phyloP scores from a whole-genome alignment of 192 early-diverging fungal genomes.

The Backusella tarrabulga region DNA sequence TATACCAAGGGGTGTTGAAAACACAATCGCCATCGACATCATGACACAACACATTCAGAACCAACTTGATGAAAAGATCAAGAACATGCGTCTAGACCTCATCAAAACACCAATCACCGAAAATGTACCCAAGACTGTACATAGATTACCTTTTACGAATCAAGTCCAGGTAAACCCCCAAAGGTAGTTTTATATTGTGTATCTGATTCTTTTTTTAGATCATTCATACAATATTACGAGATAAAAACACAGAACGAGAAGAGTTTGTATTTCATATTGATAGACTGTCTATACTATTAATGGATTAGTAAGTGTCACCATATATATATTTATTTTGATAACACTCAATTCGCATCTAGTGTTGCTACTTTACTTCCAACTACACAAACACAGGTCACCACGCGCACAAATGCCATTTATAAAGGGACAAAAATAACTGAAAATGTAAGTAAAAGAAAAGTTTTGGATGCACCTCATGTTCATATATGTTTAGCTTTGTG shows the following conservation, averaged over 20 bases:
- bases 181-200: not conserved
- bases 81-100: constrained; percentile 56
- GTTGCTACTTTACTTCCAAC: constrained; percentile 19
- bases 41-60: constrained; percentile 87
- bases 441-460: constrained; percentile 11
- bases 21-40: constrained; percentile 87
- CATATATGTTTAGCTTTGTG: constrained; percentile 51
- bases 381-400: constrained; percentile 4
- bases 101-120: constrained; percentile 36
- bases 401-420: constrained; percentile 16
- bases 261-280: constrained; percentile 95
- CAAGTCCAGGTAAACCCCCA: constrained; percentile 45
- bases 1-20: constrained; percentile 89
- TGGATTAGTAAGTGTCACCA: constrained; percentile 66
- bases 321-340: not conserved
- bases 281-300: constrained; percentile 79
- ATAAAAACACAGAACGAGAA: constrained; percentile 64
- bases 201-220: constrained; percentile 36
- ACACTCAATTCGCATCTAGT: not conserved
- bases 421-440: constrained; percentile 12
- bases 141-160: constrained; percentile 50
- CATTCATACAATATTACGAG: constrained; percentile 82
- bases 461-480: not conserved
- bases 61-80: constrained; percentile 74
- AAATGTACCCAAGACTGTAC: constrained; percentile 42